Evolutionary conservation across 495 filamentous ascomycete genomes (phyloP).

Genomic region (Penicillium salamii): DNA sequence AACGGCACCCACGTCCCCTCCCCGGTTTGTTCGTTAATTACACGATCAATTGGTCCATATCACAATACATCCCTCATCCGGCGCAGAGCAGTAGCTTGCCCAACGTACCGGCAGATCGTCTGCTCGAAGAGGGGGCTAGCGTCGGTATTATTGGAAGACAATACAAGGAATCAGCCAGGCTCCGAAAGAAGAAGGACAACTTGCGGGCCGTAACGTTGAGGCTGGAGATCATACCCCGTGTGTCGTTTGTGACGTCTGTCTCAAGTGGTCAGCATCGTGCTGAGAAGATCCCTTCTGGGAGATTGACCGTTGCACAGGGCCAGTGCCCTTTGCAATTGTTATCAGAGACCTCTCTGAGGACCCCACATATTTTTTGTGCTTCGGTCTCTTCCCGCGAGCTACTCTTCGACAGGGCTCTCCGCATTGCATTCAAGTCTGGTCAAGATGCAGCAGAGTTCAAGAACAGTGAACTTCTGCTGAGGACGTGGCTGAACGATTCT

Average conservation of each 20-base stretch:
- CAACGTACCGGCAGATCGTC: conserved; percentile 40
- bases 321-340: conserved; percentile 38
- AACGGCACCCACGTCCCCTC: conserved; percentile 12
- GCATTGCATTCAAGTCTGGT: conserved; percentile 44
- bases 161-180: conserved; percentile 18
- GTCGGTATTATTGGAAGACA: conserved; percentile 21
- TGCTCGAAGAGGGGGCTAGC: conserved; percentile 33
- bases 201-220: conserved; percentile 19
- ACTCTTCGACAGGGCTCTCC: conserved; percentile 48
- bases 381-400: conserved; percentile 31
- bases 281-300: conserved; percentile 10
- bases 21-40: conserved; percentile 19
- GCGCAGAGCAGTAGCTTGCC: conserved; percentile 40
- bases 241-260: conserved; percentile 22
- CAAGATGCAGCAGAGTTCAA: conserved; percentile 55
- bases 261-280: conserved; percentile 21
- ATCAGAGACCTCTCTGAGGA: conserved; percentile 31
- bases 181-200: conserved; percentile 19
- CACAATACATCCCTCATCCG: conserved; percentile 26
- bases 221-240: conserved; percentile 22
- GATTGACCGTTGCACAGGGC: conserved; percentile 34
- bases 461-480: conserved; percentile 42
- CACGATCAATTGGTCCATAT: conserved; percentile 37
- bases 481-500: conserved; percentile 45
- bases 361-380: conserved; percentile 2